Evolutionary conservation across 352 stramenopile species (phyloP).

Genomic region (Globisporangium camurandrum): DNA sequence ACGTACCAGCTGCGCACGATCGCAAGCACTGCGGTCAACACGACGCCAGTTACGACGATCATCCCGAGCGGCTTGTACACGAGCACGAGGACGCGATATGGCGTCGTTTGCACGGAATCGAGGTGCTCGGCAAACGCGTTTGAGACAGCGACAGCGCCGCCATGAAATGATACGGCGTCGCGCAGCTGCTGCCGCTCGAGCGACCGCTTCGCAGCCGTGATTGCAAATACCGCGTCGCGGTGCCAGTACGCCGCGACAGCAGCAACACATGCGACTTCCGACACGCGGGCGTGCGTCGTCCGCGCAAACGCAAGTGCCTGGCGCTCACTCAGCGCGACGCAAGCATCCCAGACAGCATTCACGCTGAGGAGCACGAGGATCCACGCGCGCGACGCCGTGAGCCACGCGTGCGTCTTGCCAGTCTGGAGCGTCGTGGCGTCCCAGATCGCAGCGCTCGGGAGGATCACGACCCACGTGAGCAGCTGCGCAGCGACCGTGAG

Average conservation of each 20-base stretch:
- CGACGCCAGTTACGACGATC: not conserved
- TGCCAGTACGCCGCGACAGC: conserved; percentile 4
- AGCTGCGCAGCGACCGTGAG: conserved; percentile 3
- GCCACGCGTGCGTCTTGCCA: conserved; percentile 16
- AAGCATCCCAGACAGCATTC: conserved; percentile 26
- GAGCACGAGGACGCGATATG: not conserved
- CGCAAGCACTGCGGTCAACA: not conserved
- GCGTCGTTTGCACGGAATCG: conserved; percentile 5
- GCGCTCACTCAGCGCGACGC: no score
- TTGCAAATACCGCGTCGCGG: conserved; percentile 7
- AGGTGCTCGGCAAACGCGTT: conserved; percentile 17
- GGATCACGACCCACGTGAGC: conserved; percentile 27
- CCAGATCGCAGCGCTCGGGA: conserved; percentile 25
- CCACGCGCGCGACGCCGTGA: conserved; percentile 30
- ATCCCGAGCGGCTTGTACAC: conserved; percentile 16
- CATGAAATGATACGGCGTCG: conserved; percentile 12
- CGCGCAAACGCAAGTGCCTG: conserved; percentile 13
- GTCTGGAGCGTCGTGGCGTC: conserved; percentile 10
- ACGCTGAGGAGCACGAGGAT: conserved; percentile 25
- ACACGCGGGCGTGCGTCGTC: conserved; percentile 25
- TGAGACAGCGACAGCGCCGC: conserved; percentile 5
- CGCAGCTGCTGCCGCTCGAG: conserved; percentile 8
- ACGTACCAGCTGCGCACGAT: no score
- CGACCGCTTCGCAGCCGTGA: not conserved
- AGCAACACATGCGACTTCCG: conserved; percentile 21